Evolutionary conservation across 352 stramenopile genomes (phyloP).

Genomic region (Lagenidium sp.): DNA sequence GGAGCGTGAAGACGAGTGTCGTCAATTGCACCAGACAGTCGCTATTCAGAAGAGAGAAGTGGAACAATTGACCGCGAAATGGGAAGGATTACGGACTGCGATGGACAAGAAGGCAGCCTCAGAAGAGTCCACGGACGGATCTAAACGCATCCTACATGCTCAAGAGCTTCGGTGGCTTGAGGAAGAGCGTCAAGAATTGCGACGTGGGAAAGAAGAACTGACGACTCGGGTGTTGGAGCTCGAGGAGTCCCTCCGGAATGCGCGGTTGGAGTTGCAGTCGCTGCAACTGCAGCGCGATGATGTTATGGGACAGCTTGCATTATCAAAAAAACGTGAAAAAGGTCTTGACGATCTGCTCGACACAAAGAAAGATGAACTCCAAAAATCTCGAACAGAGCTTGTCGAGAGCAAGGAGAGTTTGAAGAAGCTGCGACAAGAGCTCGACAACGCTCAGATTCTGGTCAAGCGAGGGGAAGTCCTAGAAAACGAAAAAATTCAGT

Average conservation of each 20-base stretch:
- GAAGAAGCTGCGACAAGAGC: slow-evolving; percentile 17
- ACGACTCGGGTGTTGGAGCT: slow-evolving; percentile 45
- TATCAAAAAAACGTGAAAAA: slow-evolving; percentile 28
- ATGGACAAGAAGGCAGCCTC: slow-evolving; percentile 10
- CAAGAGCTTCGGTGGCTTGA: slow-evolving; percentile 73
- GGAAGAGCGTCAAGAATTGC: slow-evolving; percentile 48
- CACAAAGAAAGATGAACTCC: slow-evolving; percentile 41
- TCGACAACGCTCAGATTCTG: slow-evolving; percentile 26
- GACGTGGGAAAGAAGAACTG: slow-evolving; percentile 41
- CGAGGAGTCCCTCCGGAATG: slow-evolving; percentile 43
- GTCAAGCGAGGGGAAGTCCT: slow-evolving; percentile 40
- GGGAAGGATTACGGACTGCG: slow-evolving; percentile 8
- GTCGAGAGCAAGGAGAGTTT: slow-evolving; percentile 23
- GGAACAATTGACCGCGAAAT: slow-evolving; percentile 23
- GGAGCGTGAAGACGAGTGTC: slow-evolving; percentile 64
- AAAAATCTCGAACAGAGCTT: slow-evolving; percentile 30
- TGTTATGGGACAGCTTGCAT: slow-evolving; percentile 20
- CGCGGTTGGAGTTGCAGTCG: slow-evolving; percentile 24
- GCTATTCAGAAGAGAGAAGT: slow-evolving; percentile 45
- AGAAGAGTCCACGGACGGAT: slow-evolving; percentile 3
- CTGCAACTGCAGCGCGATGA: slow-evolving; percentile 39
- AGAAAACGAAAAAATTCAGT: slow-evolving; percentile 55
- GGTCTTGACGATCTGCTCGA: slow-evolving; percentile 36
- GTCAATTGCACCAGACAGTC: slow-evolving; percentile 42
- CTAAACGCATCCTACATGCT: slow-evolving; percentile 23